Base-by-base conservation (phyloP, 2,329 filamentous ascomycete species). In the Plectosphaerella cucumerina region DNA sequence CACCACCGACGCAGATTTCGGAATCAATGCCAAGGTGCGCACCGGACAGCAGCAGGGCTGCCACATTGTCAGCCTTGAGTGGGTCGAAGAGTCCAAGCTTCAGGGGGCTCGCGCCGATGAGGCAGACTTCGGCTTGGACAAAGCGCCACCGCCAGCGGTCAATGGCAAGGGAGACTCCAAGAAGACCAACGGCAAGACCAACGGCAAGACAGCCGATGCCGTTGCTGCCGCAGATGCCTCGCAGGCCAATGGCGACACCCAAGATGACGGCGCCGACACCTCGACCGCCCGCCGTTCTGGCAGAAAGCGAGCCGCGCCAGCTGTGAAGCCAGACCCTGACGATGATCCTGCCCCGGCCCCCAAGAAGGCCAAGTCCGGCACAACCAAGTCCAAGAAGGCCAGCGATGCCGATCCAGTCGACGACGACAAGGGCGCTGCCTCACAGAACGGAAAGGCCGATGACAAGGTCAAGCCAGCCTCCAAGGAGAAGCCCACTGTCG, bases 1-100 rank as follows among this genome's bases (percentile, higher is more conserved):
- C 46, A 75, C 77, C n/a, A 80, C 74, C 0, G 67, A 76, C 8
- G 66, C 71, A 9, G 81, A 85, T 53, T 78, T 72, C 55, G 65
- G 74, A 8, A 76, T 73, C 43, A 65, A 65, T 1, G 74, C 75
- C 0, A 86, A 86, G 60, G 76, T 80, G 56, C 70, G 69, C 58
- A 79, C 75, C 5, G 63, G 70, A 10, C 58, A 70, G 12, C 70
- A 75, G 33, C 70, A 64, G 18, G 66, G 86, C 12, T 42, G 35
- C 22, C 73, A 74, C 3, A 73, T 89, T 44, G 76, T 90, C 22
- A 72, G 67, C 10, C 63, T 85, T 0, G 67, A 78, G 14, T 90
- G 87, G 87, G 67, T 85, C n/a, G 56, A 78, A 2, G 76, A 84
- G n/a, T 83, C 76, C 20, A 67, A 78, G 35, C 55, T 68, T 14